Evolutionary conservation across 2,329 filamentous ascomycete genomes (phyloP).

Genomic region (Alternaria ethzedia): DNA sequence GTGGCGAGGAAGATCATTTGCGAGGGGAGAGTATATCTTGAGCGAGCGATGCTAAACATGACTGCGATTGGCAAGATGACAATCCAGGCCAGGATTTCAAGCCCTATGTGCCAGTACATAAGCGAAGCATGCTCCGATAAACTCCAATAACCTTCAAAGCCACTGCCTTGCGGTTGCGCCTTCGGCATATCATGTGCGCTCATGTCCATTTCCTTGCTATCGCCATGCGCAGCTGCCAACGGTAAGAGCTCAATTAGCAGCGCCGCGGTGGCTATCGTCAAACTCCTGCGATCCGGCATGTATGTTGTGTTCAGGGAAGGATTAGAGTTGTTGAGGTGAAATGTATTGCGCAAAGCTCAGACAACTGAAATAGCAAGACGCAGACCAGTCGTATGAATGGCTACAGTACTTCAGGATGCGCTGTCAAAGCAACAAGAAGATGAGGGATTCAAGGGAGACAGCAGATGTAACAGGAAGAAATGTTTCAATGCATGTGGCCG

Average conservation of each 20-base stretch:
- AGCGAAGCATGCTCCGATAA: slow-evolving; percentile 59
- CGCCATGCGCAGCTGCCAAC: slow-evolving; percentile 51
- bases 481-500: slow-evolving; percentile 2
- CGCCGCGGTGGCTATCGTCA: slow-evolving; percentile 41
- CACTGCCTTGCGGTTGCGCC: slow-evolving; percentile 20
- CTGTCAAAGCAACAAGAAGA: slow-evolving; percentile 4
- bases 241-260: slow-evolving; percentile 51
- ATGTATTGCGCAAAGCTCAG: background rate
- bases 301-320: slow-evolving; percentile 17
- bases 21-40: slow-evolving; percentile 71
- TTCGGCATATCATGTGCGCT: slow-evolving; percentile 29
- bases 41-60: slow-evolving; percentile 84
- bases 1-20: slow-evolving; percentile 64
- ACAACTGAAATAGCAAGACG: background rate
- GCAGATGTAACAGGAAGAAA: slow-evolving; percentile 13
- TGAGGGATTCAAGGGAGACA: slow-evolving; percentile 7
- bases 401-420: slow-evolving; percentile 3
- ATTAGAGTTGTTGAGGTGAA: background rate
- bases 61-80: slow-evolving; percentile 75
- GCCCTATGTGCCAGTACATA: slow-evolving; percentile 72
- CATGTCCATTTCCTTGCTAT: slow-evolving; percentile 39
- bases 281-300: slow-evolving; percentile 33
- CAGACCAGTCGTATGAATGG: background rate
- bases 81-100: slow-evolving; percentile 76
- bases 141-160: slow-evolving; percentile 63